Percentiles rank a stretch among this genome's conserved stretches.
Evolutionary conservation across 116 monocot species (phyloP).

Genomic region (Iris pallida): DNA sequence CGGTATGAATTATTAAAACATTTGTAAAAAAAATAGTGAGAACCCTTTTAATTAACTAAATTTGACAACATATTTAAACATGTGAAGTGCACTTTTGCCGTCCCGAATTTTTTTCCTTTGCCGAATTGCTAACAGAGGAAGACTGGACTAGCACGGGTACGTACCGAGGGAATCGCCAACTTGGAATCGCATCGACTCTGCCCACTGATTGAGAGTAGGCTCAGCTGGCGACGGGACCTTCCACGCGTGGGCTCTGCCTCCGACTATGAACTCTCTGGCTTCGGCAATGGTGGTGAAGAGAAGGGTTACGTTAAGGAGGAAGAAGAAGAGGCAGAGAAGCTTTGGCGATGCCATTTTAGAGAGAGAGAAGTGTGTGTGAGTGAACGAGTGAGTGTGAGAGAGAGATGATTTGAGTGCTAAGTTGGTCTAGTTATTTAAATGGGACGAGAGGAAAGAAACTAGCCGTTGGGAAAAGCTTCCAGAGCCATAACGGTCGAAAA

Average conservation of each 20-base stretch:
- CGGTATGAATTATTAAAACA: too few relatives aligned
- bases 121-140: too few relatives aligned
- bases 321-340: neutral
- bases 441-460: neutral
- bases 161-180: slow-evolving; percentile 38
- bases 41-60: too few relatives aligned
- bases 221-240: slow-evolving; percentile 15
- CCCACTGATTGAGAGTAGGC: slow-evolving; percentile 35
- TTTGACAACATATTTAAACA: too few relatives aligned
- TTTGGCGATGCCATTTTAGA: neutral
- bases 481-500: neutral
- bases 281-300: slow-evolving; percentile 10
- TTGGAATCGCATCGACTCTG: slow-evolving; percentile 31
- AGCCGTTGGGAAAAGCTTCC: slow-evolving; percentile 17
- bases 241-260: slow-evolving; percentile 25
- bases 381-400: slow-evolving; percentile 13
- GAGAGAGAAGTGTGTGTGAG: slow-evolving; percentile 4
- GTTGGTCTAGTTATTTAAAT: slow-evolving; percentile 1
- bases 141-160: too few relatives aligned
- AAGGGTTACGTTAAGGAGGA: neutral
- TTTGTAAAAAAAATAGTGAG: too few relatives aligned
- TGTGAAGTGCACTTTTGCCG: too few relatives aligned
- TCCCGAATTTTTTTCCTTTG: too few relatives aligned
- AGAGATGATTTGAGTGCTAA: neutral
- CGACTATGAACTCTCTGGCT: slow-evolving; percentile 24